These are phyloP conservation scores for Helotiales sp. DNA, from an alignment of 2,329 filamentous ascomycete species.

Conservation along the genomic window DNA sequence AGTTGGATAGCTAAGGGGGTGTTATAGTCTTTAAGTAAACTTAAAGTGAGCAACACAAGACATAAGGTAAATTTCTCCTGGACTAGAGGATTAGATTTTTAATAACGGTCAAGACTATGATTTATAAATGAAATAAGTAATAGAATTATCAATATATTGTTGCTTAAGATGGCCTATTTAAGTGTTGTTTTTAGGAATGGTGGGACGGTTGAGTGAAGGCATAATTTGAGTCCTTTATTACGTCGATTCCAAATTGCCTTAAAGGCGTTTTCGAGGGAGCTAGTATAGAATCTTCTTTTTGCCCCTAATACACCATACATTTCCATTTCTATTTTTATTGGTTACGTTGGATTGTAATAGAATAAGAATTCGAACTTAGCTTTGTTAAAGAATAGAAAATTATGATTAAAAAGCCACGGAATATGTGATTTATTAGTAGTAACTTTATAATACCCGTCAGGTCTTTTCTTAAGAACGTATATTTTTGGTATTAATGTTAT, in stretches of 20 bases:
- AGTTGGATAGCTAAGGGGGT: slow-evolving; percentile 1
- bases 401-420: slow-evolving; percentile 16
- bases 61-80: slow-evolving; percentile 9
- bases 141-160: slow-evolving; percentile 12
- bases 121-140: not conserved
- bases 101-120: not conserved
- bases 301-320: slow-evolving; percentile 12
- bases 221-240: slow-evolving; percentile 11
- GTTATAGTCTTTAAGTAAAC: slow-evolving; percentile 7
- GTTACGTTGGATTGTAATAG: slow-evolving; percentile 6
- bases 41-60: slow-evolving; percentile 14
- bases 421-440: slow-evolving; percentile 14
- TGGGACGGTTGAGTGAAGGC: slow-evolving; percentile 1
- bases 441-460: slow-evolving; percentile 13
- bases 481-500: slow-evolving; percentile 13
- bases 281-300: not conserved
- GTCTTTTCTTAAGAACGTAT: slow-evolving; percentile 17
- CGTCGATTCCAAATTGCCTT: slow-evolving; percentile 16
- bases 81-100: slow-evolving; percentile 6
- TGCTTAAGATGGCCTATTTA: slow-evolving; percentile 17
- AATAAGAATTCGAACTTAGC: slow-evolving; percentile 13
- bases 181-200: not conserved
- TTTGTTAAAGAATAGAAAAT: slow-evolving; percentile 10
- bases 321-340: slow-evolving; percentile 10
- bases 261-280: slow-evolving; percentile 20